Base-by-base conservation (phyloP, 139 green algal genomes). In the Gonium pectorale region DNA sequence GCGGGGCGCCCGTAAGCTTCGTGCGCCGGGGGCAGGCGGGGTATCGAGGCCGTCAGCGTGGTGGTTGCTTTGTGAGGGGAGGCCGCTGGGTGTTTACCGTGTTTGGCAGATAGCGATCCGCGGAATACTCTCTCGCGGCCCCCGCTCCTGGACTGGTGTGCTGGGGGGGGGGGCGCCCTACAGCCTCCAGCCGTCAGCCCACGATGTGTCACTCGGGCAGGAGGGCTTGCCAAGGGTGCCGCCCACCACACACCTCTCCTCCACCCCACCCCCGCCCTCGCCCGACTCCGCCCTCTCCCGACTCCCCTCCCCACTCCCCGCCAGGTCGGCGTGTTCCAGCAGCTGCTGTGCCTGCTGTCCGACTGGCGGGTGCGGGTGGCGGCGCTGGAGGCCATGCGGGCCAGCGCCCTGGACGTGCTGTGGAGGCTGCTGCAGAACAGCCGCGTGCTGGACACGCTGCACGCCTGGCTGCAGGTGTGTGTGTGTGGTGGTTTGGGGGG, bases 281-380 rank as follows among this genome's bases (percentile, higher is more conserved):
- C 41, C 27, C 41, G 26, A 49, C 67, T 27, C 67, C 19, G 40
- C 41, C 27, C n/a, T n/a, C n/a, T n/a, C n/a, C n/a, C n/a, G n/a
- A 5, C 67, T 35, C 27, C 27, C 40, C 5, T 43, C 26, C 26
- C 38, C 1, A 41, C 27, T 15, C 7, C 43, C 29, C 8, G 27
- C 43, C 77, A 83, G 77, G 77, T 73, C 15, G 62, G 62, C 41
- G 44, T 83, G 21, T 83, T 83, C 59, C 44, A 70, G 60, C 77
- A 83, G 77, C 77, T 31, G 54, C 35, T 73, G 77, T 0, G 31
- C 2, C 8, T 49, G 38, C 60, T 59, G 35, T 41, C 4, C n/a
- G 77, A 83, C 62, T 83, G 77, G 77, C 44, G 43, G 11, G 43
- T 83, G 43, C 77, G 77, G 43, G 21, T n/a, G 24, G 77, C 63